A percentile compares a stretch with the other conserved stretches of the same genome.
phyloP scores from a whole-genome alignment of 2,329 filamentous ascomycete genomes.

The Colletotrichum zoysiae region DNA sequence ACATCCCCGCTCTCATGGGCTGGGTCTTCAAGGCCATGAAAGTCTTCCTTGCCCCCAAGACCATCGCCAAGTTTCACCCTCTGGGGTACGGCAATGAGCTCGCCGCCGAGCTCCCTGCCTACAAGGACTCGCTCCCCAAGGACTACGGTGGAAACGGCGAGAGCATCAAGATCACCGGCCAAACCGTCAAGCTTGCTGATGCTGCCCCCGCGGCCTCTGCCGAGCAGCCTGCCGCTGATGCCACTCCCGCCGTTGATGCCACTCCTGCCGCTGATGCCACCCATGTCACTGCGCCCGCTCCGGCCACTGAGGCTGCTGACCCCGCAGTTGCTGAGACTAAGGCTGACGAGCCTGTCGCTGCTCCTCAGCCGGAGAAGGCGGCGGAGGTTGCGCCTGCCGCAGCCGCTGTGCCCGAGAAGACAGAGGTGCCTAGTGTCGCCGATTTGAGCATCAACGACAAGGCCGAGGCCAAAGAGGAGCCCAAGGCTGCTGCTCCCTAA shows the following conservation, averaged over 20 bases:
- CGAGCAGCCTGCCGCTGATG: constrained; percentile 26
- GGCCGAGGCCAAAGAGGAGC: constrained; percentile 28
- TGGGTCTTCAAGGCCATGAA: constrained; percentile 85
- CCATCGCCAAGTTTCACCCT: constrained; percentile 83
- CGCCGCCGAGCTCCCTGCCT: constrained; percentile 66
- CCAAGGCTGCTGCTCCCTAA: constrained; percentile 25
- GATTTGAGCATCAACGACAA: constrained; percentile 36
- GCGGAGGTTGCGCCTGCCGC: constrained; percentile 13
- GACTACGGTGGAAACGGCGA: constrained; percentile 82
- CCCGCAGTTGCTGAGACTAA: constrained; percentile 43
- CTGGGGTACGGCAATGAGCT: constrained; percentile 80
- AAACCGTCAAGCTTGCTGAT: constrained; percentile 49
- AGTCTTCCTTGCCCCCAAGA: constrained; percentile 79
- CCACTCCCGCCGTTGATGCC: constrained; percentile 15
- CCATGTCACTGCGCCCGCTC: constrained; percentile 19
- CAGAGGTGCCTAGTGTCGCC: constrained; percentile 33
- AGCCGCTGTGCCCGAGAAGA: constrained; percentile 34
- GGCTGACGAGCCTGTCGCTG: constrained; percentile 30
- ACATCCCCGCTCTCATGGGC: constrained; percentile 91
- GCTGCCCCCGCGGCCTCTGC: constrained; percentile 15
- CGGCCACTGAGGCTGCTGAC: constrained; percentile 37
- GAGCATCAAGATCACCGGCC: constrained; percentile 53
- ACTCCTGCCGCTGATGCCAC: constrained; percentile 36
- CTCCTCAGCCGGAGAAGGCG: constrained; percentile 17
- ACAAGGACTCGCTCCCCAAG: constrained; percentile 76